These are phyloP conservation scores for Leptomonas pyrrhocoris DNA, from an alignment of 208 protist genomes.

Conservation along the genomic window DNA sequence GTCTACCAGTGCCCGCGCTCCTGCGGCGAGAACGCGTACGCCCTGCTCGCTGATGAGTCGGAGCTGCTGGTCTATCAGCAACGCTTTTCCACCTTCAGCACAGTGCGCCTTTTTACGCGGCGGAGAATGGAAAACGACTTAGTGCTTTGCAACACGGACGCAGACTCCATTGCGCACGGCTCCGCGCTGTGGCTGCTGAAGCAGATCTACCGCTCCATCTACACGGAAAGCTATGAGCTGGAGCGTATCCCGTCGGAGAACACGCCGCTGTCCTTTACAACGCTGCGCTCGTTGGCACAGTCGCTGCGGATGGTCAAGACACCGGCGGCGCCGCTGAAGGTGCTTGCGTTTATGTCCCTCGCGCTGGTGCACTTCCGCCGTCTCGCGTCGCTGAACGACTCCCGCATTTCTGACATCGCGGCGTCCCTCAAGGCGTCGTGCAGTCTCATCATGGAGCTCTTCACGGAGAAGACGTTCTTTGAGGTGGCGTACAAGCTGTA, in stretches of 20 bases:
- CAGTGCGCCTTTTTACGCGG: conserved; percentile 47
- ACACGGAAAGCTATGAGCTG: conserved; percentile 64
- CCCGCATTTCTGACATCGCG: conserved; percentile 56
- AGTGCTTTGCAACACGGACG: conserved; percentile 39
- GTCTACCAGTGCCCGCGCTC: conserved; percentile 79
- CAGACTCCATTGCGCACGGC: conserved; percentile 17
- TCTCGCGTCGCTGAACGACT: conserved; percentile 49
- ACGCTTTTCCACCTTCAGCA: conserved; percentile 75
- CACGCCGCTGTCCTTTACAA: conserved; percentile 44
- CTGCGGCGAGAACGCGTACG: conserved; percentile 65
- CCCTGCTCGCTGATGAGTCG: conserved; percentile 76
- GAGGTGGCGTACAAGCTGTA: conserved; percentile 52
- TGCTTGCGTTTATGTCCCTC: conserved; percentile 66
- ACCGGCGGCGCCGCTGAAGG: conserved; percentile 45
- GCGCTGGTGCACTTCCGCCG: conserved; percentile 64
- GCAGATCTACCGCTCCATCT: conserved; percentile 65
- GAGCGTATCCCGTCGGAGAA: conserved; percentile 65
- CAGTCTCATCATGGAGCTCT: conserved; percentile 51
- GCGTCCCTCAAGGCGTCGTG: conserved; percentile 65
- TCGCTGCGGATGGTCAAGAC: conserved; percentile 38
- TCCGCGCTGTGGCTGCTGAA: conserved; percentile 68
- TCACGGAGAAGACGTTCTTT: conserved; percentile 58
- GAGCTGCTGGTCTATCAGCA: conserved; percentile 78
- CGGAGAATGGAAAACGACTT: conserved; percentile 47
- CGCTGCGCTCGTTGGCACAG: conserved; percentile 44